phyloP scores from a whole-genome alignment of 2,329 filamentous ascomycete genomes.

The Ilyonectria destructans region DNA sequence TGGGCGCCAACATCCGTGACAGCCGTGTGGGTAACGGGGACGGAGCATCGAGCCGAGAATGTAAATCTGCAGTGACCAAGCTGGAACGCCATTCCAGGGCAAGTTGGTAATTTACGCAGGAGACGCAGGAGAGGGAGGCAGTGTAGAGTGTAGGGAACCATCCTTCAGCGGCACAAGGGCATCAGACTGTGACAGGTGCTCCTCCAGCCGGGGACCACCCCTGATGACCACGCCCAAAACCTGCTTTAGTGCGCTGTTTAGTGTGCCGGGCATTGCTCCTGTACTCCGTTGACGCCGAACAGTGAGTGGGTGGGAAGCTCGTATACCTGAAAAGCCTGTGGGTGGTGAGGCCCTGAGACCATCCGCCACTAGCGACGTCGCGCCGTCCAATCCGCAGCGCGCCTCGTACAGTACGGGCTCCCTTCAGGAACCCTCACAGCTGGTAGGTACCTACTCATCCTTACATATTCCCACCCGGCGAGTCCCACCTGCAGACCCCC shows the following conservation, averaged over 20 bases:
- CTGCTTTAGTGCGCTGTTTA: slow-evolving; percentile 5
- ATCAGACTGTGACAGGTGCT: background rate
- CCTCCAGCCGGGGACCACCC: slow-evolving; percentile 3
- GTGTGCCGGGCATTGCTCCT: slow-evolving; percentile 16
- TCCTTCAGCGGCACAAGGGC: background rate
- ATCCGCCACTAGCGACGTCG: slow-evolving; percentile 17
- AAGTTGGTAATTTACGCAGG: too few relatives aligned
- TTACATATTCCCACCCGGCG: background rate
- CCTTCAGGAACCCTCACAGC: slow-evolving; percentile 2
- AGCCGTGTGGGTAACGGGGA: slow-evolving; percentile 4
- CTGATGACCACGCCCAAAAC: slow-evolving; percentile 19
- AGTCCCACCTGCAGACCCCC: slow-evolving; percentile 24
- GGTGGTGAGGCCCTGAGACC: slow-evolving; percentile 21
- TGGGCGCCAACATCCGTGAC: slow-evolving; percentile 9
- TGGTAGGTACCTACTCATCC: background rate
- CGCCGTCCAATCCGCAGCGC: slow-evolving; percentile 24
- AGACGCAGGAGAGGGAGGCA: too few relatives aligned
- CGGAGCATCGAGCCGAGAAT: slow-evolving; percentile 2
- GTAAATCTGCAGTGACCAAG: background rate
- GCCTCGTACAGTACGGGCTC: slow-evolving; percentile 8
- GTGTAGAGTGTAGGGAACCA: too few relatives aligned
- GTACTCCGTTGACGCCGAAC: slow-evolving; percentile 6
- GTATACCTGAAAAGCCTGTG: slow-evolving; percentile 23
- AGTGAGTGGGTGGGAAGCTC: slow-evolving; percentile 20
- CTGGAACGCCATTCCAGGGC: background rate